These are phyloP conservation scores for Barbatosphaeria neglecta DNA, from an alignment of 495 filamentous ascomycete genomes.

Conservation along the genomic window DNA sequence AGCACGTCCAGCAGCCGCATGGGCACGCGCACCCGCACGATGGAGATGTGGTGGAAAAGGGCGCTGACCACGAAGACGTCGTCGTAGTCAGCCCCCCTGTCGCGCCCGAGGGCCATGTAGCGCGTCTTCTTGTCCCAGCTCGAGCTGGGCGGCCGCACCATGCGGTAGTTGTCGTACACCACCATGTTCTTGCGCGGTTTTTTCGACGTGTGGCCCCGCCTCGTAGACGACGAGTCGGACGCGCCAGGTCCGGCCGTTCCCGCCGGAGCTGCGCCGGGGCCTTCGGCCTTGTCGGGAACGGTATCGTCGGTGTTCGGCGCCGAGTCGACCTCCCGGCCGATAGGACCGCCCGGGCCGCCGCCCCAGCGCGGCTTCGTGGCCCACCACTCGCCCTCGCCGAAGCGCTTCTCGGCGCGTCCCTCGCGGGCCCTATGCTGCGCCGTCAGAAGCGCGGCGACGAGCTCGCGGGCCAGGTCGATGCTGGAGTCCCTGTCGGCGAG, in stretches of 20 bases:
- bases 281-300: conserved; percentile 32
- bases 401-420: conserved; percentile 48
- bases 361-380: conserved; percentile 63
- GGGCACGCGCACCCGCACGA: conserved; percentile 66
- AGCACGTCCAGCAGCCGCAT: conserved; percentile 46
- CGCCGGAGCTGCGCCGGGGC: conserved; percentile 4
- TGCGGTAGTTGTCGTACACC: conserved; percentile 45
- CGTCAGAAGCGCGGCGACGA: conserved; percentile 60
- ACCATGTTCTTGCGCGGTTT: conserved; percentile 33
- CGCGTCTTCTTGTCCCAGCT: conserved; percentile 69
- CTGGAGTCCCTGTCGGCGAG: conserved; percentile 32
- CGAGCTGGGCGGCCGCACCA: conserved; percentile 48
- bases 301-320: conserved; percentile 19
- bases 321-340: conserved; percentile 42
- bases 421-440: conserved; percentile 76
- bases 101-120: conserved; percentile 63
- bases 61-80: conserved; percentile 76
- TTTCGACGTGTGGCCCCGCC: conserved; percentile 31
- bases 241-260: background rate
- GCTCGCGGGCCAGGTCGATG: conserved; percentile 61
- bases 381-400: conserved; percentile 79
- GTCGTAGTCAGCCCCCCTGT: conserved; percentile 26
- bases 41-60: conserved; percentile 70
- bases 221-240: conserved; percentile 11
- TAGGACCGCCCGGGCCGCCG: conserved; percentile 53